A percentile compares a stretch with the other conserved stretches of the same genome.
phyloP scores from a whole-genome alignment of 208 protist genomes.

The Trichomonas vaginalis region DNA sequence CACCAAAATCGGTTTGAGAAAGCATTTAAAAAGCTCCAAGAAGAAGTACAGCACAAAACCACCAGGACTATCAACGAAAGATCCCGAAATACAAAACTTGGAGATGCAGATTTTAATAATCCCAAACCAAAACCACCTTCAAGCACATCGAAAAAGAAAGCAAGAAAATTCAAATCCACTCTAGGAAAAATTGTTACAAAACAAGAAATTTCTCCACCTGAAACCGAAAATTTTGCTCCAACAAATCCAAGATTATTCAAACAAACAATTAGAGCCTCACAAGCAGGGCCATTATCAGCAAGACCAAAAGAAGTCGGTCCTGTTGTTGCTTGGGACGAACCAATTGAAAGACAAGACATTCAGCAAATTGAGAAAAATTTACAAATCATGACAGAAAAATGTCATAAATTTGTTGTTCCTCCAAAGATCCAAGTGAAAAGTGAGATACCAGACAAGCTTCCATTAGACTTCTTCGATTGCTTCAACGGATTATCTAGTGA shows the following conservation, averaged over 20 bases:
- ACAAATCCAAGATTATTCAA: background rate
- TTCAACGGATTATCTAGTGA: background rate
- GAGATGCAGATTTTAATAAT: background rate
- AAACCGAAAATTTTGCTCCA: background rate
- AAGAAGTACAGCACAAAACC: background rate
- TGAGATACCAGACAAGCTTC: background rate
- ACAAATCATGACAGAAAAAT: background rate
- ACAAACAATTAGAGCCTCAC: background rate
- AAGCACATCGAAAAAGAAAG: background rate
- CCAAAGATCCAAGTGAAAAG: background rate
- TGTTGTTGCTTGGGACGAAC: background rate
- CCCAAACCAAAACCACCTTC: background rate
- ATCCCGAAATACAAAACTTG: background rate
- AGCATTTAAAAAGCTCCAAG: background rate
- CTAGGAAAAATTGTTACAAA: background rate
- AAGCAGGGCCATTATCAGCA: background rate
- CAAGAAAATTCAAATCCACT: background rate
- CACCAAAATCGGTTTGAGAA: background rate
- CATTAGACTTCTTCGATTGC: background rate
- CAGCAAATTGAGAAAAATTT: background rate
- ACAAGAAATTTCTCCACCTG: background rate
- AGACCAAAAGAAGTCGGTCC: background rate
- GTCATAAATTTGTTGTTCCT: background rate
- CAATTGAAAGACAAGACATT: background rate
- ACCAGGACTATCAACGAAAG: background rate